A percentile compares a stretch with the other conserved stretches of the same genome.
phyloP scores from a whole-genome alignment of 805 yeast species.

The Lachancea sp. region DNA sequence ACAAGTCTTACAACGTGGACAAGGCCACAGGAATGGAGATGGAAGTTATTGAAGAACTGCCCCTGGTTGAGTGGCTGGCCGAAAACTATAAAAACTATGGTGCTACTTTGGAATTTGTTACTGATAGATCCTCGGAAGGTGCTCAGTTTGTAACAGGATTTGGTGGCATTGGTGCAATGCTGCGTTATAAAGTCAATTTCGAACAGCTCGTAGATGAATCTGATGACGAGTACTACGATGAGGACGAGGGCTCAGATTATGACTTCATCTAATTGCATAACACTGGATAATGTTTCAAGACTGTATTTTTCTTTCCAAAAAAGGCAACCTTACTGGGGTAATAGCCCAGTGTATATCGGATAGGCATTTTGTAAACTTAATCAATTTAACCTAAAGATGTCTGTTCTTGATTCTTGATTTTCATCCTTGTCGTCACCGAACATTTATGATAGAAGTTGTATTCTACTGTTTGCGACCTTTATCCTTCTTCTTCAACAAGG shows the following conservation, averaged over 20 bases:
- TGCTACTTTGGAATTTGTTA: conserved; percentile 91
- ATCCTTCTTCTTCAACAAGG: conserved; percentile 40
- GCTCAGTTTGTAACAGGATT: conserved; percentile 97
- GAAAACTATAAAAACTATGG: conserved; percentile 93
- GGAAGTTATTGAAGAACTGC: conserved; percentile 80
- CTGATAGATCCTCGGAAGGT: conserved; percentile 96
- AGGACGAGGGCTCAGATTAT: conserved; percentile 37
- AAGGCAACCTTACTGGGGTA: neutral
- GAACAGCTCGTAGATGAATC: conserved; percentile 88
- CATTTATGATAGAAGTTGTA: too few species aligned
- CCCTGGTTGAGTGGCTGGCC: conserved; percentile 94
- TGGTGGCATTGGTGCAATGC: conserved; percentile 97
- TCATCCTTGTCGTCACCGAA: too few species aligned
- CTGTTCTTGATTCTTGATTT: too few species aligned
- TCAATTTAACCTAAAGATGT: conserved; percentile 1
- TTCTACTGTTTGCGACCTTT: neutral
- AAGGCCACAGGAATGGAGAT: conserved; percentile 84
- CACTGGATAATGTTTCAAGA: neutral
- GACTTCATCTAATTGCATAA: conserved; percentile 30
- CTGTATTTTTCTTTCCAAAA: neutral
- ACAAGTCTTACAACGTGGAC: conserved; percentile 71
- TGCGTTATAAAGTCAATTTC: conserved; percentile 94
- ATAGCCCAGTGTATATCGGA: conserved; percentile 2
- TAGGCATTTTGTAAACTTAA: conserved; percentile 7
- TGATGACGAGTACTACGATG: conserved; percentile 84